Evolutionary conservation across 2,329 filamentous ascomycete genomes (phyloP).

Genomic region (Ophiostoma sp.): DNA sequence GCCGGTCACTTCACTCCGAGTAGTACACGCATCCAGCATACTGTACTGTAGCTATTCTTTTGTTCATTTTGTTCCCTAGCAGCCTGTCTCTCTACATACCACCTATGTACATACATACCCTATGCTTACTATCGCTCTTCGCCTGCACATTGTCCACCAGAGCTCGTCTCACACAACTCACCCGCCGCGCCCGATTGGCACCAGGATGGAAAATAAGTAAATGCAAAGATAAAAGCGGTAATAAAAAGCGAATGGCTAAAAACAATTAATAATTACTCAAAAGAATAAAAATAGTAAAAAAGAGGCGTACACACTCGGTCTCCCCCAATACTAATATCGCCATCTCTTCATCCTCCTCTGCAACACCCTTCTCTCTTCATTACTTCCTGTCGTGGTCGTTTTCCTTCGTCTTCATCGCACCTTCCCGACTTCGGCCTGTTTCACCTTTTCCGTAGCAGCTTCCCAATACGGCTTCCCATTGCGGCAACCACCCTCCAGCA

Average conservation of each 20-base stretch:
- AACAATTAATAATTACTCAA: too few species aligned
- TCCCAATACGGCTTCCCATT: not conserved
- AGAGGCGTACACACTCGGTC: not conserved
- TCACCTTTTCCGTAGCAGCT: not conserved
- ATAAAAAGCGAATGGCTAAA: too few species aligned
- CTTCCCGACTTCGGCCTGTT: not conserved
- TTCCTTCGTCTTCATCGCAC: not conserved
- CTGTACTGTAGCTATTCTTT: not conserved
- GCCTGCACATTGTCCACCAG: not conserved
- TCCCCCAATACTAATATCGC: not conserved
- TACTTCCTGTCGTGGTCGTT: not conserved
- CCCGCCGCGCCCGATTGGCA: slow-evolving; percentile 12
- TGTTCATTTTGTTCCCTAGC: not conserved
- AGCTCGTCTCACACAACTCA: slow-evolving; percentile 13
- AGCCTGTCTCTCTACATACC: not conserved
- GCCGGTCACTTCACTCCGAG: slow-evolving; percentile 5
- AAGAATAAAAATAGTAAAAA: not conserved
- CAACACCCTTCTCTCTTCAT: not conserved
- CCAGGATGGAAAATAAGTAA: not conserved
- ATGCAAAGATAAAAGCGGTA: not conserved
- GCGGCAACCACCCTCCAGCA: slow-evolving; percentile 7
- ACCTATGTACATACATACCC: not conserved
- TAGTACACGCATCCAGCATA: not conserved
- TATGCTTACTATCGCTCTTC: not conserved
- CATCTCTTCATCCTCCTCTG: not conserved